Evolutionary conservation across 768 basidiomycete species (phyloP).

Genomic region (Trametes sanguinea): DNA sequence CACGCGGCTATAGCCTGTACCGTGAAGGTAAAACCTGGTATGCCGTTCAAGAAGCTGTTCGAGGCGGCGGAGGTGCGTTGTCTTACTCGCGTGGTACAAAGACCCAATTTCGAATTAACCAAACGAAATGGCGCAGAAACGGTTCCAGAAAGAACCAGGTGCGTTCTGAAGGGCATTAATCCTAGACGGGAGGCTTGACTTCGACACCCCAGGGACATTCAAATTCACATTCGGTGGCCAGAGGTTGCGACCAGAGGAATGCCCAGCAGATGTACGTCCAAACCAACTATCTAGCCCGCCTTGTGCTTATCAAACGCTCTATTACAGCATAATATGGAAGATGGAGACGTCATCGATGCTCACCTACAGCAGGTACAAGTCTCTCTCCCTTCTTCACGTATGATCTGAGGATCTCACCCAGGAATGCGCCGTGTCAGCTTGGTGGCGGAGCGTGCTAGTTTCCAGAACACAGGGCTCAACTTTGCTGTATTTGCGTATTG

Average conservation of each 20-base stretch:
- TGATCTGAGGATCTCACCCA: too few species aligned
- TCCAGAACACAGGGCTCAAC: neutral
- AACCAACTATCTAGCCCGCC: neutral
- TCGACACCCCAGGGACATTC: constrained; percentile 51
- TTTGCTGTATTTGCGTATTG: constrained; percentile 7
- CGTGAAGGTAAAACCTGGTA: constrained; percentile 66
- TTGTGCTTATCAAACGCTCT: constrained; percentile 2
- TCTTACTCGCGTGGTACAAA: neutral
- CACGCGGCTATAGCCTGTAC: constrained; percentile 50
- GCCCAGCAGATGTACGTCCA: constrained; percentile 53
- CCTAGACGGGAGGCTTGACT: too few species aligned
- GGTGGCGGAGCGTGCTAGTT: constrained; percentile 10
- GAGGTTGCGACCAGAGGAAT: constrained; percentile 49
- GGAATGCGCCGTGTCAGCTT: neutral
- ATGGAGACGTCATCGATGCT: constrained; percentile 64
- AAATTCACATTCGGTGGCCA: constrained; percentile 60
- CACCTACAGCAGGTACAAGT: constrained; percentile 54
- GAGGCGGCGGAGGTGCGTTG: constrained; percentile 62
- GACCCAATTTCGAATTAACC: neutral
- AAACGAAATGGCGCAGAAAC: constrained; percentile 42
- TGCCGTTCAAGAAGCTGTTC: constrained; percentile 67
- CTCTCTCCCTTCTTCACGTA: neutral
- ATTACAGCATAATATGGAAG: constrained; percentile 56
- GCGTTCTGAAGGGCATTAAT: constrained; percentile 14
- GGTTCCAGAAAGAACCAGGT: constrained; percentile 60